Evolutionary conservation across 2,329 filamentous ascomycete species (phyloP).

Genomic region (Monilinia fructicola): DNA sequence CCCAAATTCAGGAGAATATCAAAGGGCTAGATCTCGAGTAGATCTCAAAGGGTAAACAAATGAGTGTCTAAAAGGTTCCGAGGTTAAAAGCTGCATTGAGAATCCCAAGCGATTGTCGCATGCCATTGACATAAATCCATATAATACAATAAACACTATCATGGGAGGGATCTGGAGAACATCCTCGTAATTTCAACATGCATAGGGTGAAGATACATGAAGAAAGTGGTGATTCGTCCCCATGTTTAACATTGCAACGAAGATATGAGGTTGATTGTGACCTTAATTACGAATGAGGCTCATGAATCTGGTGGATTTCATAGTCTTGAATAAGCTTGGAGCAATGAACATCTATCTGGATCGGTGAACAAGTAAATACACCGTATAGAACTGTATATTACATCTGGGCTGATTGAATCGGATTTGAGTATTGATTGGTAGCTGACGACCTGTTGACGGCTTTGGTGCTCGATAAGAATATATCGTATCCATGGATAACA

Average conservation of each 20-base stretch:
- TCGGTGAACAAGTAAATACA: no score
- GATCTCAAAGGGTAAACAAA: neutral
- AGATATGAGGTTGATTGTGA: no score
- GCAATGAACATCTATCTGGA: no score
- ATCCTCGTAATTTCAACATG: no score
- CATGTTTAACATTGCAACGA: no score
- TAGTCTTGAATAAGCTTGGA: no score
- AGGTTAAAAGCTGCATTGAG: neutral
- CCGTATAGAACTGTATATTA: no score
- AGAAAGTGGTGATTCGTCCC: no score
- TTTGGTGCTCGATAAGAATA: neutral
- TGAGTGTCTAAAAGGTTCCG: neutral
- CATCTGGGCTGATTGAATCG: neutral
- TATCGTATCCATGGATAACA: neutral
- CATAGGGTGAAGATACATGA: no score
- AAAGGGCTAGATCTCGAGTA: neutral
- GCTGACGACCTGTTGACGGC: neutral
- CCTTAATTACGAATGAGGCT: no score
- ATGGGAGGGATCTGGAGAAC: no score
- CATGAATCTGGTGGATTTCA: no score
- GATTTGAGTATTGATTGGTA: neutral
- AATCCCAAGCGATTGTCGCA: neutral
- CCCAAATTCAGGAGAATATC: conserved; percentile 3
- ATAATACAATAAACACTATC: neutral
- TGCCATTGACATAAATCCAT: neutral